Percentiles rank a stretch among this genome's conserved stretches.
Conservation (phyloP, 768 basidiomycete genomes). For the Collybiopsis confluens region DNA sequence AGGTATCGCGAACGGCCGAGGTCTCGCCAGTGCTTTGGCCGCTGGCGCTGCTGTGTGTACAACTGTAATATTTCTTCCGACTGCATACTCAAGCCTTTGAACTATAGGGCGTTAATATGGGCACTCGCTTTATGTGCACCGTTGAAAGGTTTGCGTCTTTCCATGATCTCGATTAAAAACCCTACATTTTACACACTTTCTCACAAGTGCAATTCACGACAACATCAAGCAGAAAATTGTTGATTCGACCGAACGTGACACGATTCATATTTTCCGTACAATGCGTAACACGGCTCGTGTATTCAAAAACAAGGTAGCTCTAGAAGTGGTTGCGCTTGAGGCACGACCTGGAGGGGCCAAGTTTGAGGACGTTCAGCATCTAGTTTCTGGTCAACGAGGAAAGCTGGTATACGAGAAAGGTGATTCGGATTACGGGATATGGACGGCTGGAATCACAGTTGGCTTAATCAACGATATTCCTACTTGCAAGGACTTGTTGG, state of each 20-base stretch:
- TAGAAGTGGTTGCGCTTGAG: constrained; percentile 85
- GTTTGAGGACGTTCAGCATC: constrained; percentile 78
- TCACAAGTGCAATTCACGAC: constrained; percentile 73
- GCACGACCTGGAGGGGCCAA: constrained; percentile 77
- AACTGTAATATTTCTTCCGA: not conserved
- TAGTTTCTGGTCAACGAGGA: constrained; percentile 70
- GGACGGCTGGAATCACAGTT: constrained; percentile 63
- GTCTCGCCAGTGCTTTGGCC: constrained; percentile 76
- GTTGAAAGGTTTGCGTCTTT: constrained; percentile 57
- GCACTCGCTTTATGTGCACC: constrained; percentile 91
- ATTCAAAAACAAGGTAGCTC: constrained; percentile 78
- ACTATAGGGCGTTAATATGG: constrained; percentile 85
- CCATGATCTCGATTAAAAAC: not conserved
- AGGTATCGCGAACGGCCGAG: constrained; percentile 83
- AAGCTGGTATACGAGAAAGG: constrained; percentile 76
- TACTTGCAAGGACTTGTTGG: constrained; percentile 69
- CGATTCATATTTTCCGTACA: constrained; percentile 87
- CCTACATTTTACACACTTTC: not conserved
- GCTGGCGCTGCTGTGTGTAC: constrained; percentile 72
- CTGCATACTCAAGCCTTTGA: constrained; percentile 4
- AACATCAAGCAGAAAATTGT: constrained; percentile 91
- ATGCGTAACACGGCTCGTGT: constrained; percentile 81
- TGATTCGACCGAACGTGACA: constrained; percentile 75
- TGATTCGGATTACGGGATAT: constrained; percentile 84
- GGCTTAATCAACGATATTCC: constrained; percentile 83